These are phyloP conservation scores for Candida sp. DNA, from an alignment of 1,139 yeast species.

Conservation along the genomic window DNA sequence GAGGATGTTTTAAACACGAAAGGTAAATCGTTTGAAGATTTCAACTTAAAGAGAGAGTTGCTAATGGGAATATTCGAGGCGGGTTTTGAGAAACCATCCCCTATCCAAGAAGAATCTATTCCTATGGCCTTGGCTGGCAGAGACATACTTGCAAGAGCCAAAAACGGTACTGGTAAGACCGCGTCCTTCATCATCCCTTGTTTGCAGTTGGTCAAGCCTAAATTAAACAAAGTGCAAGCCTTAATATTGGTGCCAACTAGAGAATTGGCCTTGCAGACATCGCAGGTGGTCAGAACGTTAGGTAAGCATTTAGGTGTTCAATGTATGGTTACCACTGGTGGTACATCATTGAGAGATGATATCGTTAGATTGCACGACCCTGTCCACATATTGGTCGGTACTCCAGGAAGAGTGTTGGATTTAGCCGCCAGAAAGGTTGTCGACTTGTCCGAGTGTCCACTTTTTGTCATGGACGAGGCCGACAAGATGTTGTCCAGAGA, in stretches of 20 bases:
- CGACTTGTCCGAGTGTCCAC: slow-evolving; percentile 84
- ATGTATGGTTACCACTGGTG: slow-evolving; percentile 99
- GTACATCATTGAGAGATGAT: slow-evolving; percentile 94
- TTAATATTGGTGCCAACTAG: slow-evolving; percentile 92
- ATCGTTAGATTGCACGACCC: slow-evolving; percentile 91
- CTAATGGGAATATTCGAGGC: slow-evolving; percentile 99
- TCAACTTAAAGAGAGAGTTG: slow-evolving; percentile 87
- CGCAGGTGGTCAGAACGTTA: slow-evolving; percentile 96
- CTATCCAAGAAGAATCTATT: slow-evolving; percentile 97
- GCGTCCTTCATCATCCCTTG: slow-evolving; percentile 95
- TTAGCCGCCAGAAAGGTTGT: slow-evolving; percentile 89
- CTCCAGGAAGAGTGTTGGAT: slow-evolving; percentile 97
- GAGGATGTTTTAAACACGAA: slow-evolving; percentile 94
- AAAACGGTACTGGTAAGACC: slow-evolving; percentile 98
- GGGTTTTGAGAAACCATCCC: slow-evolving; percentile 98
- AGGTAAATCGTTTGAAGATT: slow-evolving; percentile 92
- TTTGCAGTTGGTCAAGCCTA: slow-evolving; percentile 84
- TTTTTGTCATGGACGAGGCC: slow-evolving; percentile 99
- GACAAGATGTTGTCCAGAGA: slow-evolving; percentile 96
- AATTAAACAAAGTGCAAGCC: slow-evolving; percentile 84
- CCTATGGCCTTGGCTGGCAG: slow-evolving; percentile 97
- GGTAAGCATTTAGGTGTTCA: slow-evolving; percentile 93
- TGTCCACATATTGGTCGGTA: slow-evolving; percentile 90
- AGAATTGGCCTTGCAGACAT: slow-evolving; percentile 95
- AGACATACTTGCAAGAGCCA: slow-evolving; percentile 97